Evolutionary conservation across 179 eudicot genomes (phyloP), one percentile per base, ranked within the genome.

Genomic region (Gypsophila paniculata): DNA sequence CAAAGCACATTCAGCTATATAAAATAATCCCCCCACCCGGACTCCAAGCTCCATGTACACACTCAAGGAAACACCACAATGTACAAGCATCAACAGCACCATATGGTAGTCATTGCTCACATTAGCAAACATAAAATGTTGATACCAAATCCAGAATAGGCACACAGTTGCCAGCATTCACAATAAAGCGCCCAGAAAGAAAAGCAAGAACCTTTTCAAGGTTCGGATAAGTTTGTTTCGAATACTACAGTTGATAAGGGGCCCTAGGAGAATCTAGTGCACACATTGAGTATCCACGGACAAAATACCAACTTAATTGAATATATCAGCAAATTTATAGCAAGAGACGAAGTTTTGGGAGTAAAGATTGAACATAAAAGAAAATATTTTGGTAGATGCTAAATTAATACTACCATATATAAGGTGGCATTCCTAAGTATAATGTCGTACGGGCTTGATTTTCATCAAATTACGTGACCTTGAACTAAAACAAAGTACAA

Each of bases 151-250:
- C 34, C 34, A 29, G 34, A 46, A 61, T 21, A 64, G 39, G 52
- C 52, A 38, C 49, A 18, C 38, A 42, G 8, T 62, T 17, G 8
- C 5, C 25, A n/a, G 12, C 21, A 64, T 19, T 38, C 29, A 64
- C 11, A 64, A 39, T 38, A 42, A 64, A 38, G 68, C 29, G 18
- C 26, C 26, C 25, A 19, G 8, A 64, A 42, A 38, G 51, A 36
- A 62, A 59, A 62, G 48, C 48, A 34, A 62, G 48, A 62, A 17
- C 22, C 48, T 5, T 61, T 61, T 17, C 22, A 61, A 61, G 44
- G 39, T 61, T 46, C 5, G 25, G 10, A 18, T 19, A 18, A 54
- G 25, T 54, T 10, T 54, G 23, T 54, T 54, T n/a, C 15, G 55
- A 51, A 51, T 15, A 3, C 22, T 17, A 54, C 22, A 25, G 22